Evolutionary conservation across 768 basidiomycete genomes (phyloP).

Genomic region (Wakefieldia striispora): DNA sequence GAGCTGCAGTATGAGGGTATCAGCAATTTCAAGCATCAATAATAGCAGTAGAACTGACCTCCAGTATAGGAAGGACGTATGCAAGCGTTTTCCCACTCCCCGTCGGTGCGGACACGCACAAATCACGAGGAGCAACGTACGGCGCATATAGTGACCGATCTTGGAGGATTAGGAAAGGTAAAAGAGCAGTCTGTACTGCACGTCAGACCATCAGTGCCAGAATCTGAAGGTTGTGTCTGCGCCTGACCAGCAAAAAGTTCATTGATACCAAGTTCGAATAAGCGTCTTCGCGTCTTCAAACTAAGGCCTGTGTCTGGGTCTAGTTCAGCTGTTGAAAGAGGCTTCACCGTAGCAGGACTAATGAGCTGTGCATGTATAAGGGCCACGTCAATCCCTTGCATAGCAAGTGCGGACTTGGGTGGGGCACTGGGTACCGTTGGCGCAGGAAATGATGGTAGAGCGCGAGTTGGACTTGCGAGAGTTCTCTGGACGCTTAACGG

Average conservation of each 20-base stretch:
- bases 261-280: slow-evolving; percentile 76
- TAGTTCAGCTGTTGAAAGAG: slow-evolving; percentile 39
- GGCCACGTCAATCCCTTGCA: slow-evolving; percentile 78
- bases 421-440: slow-evolving; percentile 67
- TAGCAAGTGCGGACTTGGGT: slow-evolving; percentile 63
- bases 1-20: slow-evolving; percentile 41
- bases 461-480: slow-evolving; percentile 22
- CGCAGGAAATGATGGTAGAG: slow-evolving; percentile 68
- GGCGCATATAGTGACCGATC: slow-evolving; percentile 59
- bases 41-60: slow-evolving; percentile 44
- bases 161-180: slow-evolving; percentile 73
- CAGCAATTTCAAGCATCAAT: background rate
- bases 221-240: slow-evolving; percentile 2
- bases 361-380: slow-evolving; percentile 69
- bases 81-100: slow-evolving; percentile 97
- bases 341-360: slow-evolving; percentile 46
- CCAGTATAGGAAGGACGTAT: slow-evolving; percentile 92
- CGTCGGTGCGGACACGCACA: slow-evolving; percentile 95
- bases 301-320: slow-evolving; percentile 52
- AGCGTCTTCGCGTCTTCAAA: slow-evolving; percentile 55
- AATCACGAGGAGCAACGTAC: slow-evolving; percentile 66
- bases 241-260: slow-evolving; percentile 84
- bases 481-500: slow-evolving; percentile 2
- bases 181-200: slow-evolving; percentile 83
- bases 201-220: slow-evolving; percentile 13